phyloP scores from a whole-genome alignment of 345 rosid species.

The Hirschfeldia incana region DNA sequence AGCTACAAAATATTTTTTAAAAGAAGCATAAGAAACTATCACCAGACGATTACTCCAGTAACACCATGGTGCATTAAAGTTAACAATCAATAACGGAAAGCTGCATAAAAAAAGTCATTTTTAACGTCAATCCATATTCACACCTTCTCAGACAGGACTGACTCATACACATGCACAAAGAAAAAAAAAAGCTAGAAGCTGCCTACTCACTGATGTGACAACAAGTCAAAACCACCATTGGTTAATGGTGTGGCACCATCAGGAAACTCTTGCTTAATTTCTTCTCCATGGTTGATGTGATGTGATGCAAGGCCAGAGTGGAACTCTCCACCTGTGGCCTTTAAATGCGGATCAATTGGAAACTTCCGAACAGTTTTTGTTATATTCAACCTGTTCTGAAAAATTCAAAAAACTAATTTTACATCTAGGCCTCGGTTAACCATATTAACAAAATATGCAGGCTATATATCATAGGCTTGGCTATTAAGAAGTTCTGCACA shows the following conservation, averaged over 20 bases:
- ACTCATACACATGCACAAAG: not conserved
- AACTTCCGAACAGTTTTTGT: slow-evolving; percentile 90
- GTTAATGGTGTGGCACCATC: slow-evolving; percentile 65
- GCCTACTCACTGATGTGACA: slow-evolving; percentile 71
- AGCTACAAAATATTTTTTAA: not conserved
- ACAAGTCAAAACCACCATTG: slow-evolving; percentile 63
- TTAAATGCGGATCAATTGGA: slow-evolving; percentile 82
- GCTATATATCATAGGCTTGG: not conserved
- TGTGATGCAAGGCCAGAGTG: slow-evolving; percentile 61
- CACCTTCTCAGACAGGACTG: slow-evolving; percentile 8
- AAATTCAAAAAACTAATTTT: slow-evolving; percentile 18
- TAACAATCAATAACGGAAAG: slow-evolving; percentile 83
- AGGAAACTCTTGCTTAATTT: slow-evolving; percentile 56
- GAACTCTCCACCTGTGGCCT: slow-evolving; percentile 76
- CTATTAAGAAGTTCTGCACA: not conserved
- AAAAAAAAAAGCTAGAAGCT: slow-evolving; percentile 6
- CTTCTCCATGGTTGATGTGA: slow-evolving; percentile 86
- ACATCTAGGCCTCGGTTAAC: slow-evolving; percentile 4
- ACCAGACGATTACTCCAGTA: slow-evolving; percentile 96
- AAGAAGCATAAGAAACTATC: slow-evolving; percentile 26
- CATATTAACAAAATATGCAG: not conserved
- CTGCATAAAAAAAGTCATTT: slow-evolving; percentile 47
- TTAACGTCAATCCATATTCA: slow-evolving; percentile 23
- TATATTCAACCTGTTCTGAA: slow-evolving; percentile 98
- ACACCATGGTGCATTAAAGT: slow-evolving; percentile 99